Evolutionary conservation across 345 rosid genomes (phyloP), one percentile per base, ranked within the genome.

Genomic region (Bretschneidera sinensis): DNA sequence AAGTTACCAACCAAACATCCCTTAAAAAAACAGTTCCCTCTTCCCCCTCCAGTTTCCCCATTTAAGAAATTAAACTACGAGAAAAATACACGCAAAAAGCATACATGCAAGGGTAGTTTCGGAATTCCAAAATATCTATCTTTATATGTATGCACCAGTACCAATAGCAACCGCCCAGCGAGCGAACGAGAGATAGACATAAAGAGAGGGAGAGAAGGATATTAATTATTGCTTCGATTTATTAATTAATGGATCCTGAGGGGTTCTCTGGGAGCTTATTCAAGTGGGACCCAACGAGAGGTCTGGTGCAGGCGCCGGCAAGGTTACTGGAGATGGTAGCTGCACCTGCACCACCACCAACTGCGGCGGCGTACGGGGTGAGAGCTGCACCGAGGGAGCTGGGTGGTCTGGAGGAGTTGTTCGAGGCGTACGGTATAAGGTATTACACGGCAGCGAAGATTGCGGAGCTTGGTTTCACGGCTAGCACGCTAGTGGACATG

Each of bases 391-490:
- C 73, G 6, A 82, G 83, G 66, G 89, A 76, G 68, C 67, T 84
- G 10, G 84, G 83, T 18, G 97, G 89, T 17, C 77, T 92, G 49
- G 97, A 87, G 70, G 97, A 85, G 73, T 57, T 89, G 22, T 85
- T 92, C 54, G 87, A 89, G 70, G 80, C 83, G 18, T 92, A 92
- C 55, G 98, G 98, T 4, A 74, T 92, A 28, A 72, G 99, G 56
- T 86, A 84, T 65, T 81, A 77, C 77, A 94, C 99, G 33, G 89
- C 92, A 16, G 85, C 92, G 20, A 94, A 83, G 75, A 90, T 94
- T 61, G 92, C 97, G 0, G 99, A 94, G 81, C 72, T 94, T 43
- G 99, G 99, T 31, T 94, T 94, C 70, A 94, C 99, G 13, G 96
- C 80, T 34, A 94, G 79, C 65, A 94, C 99, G n/a, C 87, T 94